Evolutionary conservation across 1,284 basidiomycete genomes (phyloP), one percentile per base, ranked within the genome.

Genomic region (Apiotrichum siamense): DNA sequence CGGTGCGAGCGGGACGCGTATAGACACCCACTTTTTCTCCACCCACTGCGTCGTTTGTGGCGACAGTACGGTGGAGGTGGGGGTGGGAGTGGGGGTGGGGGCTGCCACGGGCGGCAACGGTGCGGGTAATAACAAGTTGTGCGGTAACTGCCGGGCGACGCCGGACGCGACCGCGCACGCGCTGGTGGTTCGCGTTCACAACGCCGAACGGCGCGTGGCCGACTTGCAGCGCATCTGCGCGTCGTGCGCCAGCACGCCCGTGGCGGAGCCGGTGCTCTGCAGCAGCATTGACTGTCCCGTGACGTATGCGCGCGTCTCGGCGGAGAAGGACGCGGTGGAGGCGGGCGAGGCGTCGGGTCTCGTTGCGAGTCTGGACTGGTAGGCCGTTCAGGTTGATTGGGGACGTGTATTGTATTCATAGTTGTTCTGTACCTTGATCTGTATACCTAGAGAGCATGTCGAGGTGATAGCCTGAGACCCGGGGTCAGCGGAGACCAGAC

Each of bases 231-330:
- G 74, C 1, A 76, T 91, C 26, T 96, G 92, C 66, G 76, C 77
- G 7, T 80, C 82, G 1, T 96, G 91, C 66, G 75, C 83, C 1
- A 73, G 74, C 2, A 78, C 77, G 0, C 77, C 82, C 2, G 69
- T 77, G 3, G 75, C 70, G 4, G 88, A 91, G 50, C 77, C 79
- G 0, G 80, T 85, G 45, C 70, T 79, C 39, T 96, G 91, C 71
- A 81, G 86, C 63, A 89, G 87, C 5, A 75, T 88, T 46, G 90
- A 94, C 65, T 96, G 91, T 65, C 80, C 84, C 0, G 85, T 87
- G 80, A 69, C 89, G 29, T 96, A 83, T 62, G 81, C 83, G 29
- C 78, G 88, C 20, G 81, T 80, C 55, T 83, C 81, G 62, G 79
- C 82, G 3, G 81, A 84, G 59, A 75, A 78, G 50, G 83, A 83